Conservation (phyloP, 2,329 filamentous ascomycete species). For the Botryotinia convoluta region DNA sequence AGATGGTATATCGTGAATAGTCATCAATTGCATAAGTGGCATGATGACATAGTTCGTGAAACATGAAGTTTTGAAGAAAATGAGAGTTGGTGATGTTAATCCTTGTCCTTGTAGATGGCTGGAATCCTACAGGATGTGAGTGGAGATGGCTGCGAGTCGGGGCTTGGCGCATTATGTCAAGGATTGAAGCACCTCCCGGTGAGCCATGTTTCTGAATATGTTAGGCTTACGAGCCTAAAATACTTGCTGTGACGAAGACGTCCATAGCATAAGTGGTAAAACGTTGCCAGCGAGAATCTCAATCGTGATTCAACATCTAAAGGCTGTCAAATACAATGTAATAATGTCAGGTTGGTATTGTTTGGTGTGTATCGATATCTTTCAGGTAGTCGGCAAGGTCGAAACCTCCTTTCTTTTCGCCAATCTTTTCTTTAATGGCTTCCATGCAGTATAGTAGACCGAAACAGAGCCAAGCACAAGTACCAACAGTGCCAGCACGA, state of each 20-base stretch:
- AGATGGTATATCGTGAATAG: neutral
- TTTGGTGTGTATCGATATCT: neutral
- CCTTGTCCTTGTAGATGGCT: neutral
- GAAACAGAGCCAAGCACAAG: neutral
- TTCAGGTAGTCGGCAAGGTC: neutral
- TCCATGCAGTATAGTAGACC: neutral
- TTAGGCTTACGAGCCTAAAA: neutral
- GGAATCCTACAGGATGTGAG: constrained; percentile 4
- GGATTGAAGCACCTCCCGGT: neutral
- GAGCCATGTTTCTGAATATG: neutral
- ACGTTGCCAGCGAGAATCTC: neutral
- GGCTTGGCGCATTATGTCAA: neutral
- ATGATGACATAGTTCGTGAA: neutral
- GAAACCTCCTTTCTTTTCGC: neutral
- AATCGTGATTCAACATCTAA: neutral
- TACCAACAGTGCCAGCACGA: neutral
- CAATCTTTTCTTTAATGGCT: neutral
- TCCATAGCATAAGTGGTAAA: neutral
- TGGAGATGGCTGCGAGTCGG: neutral
- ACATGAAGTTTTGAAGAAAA: neutral
- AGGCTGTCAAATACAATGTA: neutral
- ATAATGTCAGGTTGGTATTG: neutral
- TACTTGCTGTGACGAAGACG: neutral
- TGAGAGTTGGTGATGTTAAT: neutral
- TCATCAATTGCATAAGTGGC: neutral